These are phyloP conservation scores for Metschnikowia reukaufii DNA, from an alignment of 805 yeast species.

Conservation along the genomic window DNA sequence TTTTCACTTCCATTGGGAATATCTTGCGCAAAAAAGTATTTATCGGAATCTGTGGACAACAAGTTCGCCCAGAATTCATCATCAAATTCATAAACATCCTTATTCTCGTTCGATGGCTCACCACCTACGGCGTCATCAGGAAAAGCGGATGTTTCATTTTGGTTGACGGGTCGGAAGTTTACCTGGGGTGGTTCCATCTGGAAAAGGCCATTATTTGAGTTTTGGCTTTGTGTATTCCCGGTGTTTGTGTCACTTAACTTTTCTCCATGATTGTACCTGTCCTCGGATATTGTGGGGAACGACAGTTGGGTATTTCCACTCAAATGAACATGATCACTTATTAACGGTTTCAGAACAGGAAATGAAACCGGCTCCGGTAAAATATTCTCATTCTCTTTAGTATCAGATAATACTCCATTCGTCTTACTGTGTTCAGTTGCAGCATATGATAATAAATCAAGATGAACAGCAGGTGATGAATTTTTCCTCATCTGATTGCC, in stretches of 20 bases:
- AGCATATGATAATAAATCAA: conserved; percentile 21
- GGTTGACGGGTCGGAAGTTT: neutral
- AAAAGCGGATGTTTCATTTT: neutral
- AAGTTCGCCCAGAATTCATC: conserved; percentile 75
- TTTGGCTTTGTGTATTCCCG: too few relatives aligned
- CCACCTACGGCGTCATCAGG: neutral
- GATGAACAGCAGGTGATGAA: conserved; percentile 11
- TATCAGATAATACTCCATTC: conserved; percentile 2
- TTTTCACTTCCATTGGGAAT: conserved; percentile 15
- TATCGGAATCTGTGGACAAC: conserved; percentile 36
- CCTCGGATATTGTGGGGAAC: too few relatives aligned
- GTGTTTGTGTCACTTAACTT: too few relatives aligned
- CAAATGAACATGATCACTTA: too few relatives aligned
- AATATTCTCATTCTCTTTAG: neutral
- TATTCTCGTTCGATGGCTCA: conserved; percentile 1
- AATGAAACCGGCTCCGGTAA: neutral
- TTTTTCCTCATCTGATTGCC: conserved; percentile 4
- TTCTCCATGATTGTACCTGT: too few relatives aligned
- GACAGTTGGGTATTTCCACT: too few relatives aligned
- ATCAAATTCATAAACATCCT: conserved; percentile 41
- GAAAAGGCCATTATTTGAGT: too few relatives aligned
- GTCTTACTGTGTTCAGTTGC: conserved; percentile 18
- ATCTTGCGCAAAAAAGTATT: conserved; percentile 33
- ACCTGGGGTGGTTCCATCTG: too few relatives aligned
- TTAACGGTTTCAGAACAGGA: too few relatives aligned